A percentile compares a stretch with the other conserved stretches of the same genome.
Evolutionary conservation across 371 early-diverging fungal species (phyloP).

Genomic region (Rhizopus arrhizus): DNA sequence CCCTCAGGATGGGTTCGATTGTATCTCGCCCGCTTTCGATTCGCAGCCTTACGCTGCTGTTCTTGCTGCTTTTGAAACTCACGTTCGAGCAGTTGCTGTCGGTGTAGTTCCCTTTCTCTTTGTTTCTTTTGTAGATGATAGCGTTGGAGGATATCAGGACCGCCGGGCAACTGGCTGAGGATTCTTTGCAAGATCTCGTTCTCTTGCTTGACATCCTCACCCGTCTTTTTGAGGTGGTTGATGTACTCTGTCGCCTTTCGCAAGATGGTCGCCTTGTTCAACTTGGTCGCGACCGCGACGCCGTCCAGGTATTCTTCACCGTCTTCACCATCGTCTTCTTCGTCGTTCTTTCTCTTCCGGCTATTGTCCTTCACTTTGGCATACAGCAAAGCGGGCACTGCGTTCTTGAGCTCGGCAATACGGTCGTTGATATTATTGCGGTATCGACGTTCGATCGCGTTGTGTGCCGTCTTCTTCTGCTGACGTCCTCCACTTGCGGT

Average conservation of each 20-base stretch:
- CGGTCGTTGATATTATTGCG: slow-evolving; percentile 94
- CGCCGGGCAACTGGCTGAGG: slow-evolving; percentile 59
- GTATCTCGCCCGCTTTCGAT: slow-evolving; percentile 28
- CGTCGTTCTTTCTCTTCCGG: slow-evolving; percentile 43
- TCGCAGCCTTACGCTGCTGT: slow-evolving; percentile 32
- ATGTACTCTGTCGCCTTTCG: slow-evolving; percentile 90
- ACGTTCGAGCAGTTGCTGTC: slow-evolving; percentile 34
- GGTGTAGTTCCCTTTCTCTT: slow-evolving; percentile 36
- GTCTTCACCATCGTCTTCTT: slow-evolving; percentile 60
- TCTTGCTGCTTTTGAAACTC: slow-evolving; percentile 34
- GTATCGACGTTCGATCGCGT: slow-evolving; percentile 90
- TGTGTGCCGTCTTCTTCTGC: slow-evolving; percentile 88
- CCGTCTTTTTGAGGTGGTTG: slow-evolving; percentile 66
- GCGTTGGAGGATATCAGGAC: slow-evolving; percentile 43
- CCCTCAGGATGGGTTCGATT: not conserved
- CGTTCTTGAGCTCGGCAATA: slow-evolving; percentile 80
- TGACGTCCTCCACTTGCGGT: slow-evolving; percentile 20
- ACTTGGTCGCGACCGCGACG: slow-evolving; percentile 72
- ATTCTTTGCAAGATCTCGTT: slow-evolving; percentile 54
- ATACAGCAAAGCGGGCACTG: slow-evolving; percentile 82
- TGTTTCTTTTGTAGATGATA: slow-evolving; percentile 43
- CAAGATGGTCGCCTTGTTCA: slow-evolving; percentile 90
- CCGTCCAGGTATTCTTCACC: slow-evolving; percentile 69
- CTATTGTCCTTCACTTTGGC: slow-evolving; percentile 54
- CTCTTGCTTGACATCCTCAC: slow-evolving; percentile 59